Base-by-base conservation (phyloP, 106 monocot genomes). In the Narthecium ossifragum region DNA sequence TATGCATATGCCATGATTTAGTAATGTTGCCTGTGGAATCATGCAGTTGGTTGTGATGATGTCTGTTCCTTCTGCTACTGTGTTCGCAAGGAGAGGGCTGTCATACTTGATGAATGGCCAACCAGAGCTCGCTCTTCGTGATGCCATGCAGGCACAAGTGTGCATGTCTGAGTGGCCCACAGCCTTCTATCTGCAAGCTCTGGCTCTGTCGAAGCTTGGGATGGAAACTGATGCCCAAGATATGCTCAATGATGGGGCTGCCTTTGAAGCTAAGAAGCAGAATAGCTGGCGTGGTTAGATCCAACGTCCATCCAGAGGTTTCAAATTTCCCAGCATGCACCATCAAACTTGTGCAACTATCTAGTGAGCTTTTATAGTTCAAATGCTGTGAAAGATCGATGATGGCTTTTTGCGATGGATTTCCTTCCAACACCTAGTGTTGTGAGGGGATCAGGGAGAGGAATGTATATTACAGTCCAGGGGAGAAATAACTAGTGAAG, bases 181-280 rank as follows among this genome's bases (percentile, higher is more conserved):
- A 0, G 86, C 94, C 26, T 96, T 96, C 70, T 96, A 96, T 61
- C 62, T 96, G n/a, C 94, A 96, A 66, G 90, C 94, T 1, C 90
- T 96, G 39, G 94, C 94, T 22, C 80, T 96, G 32, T 96, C 90
- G 6, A 96, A 96, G 60, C 80, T 96, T 8, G 90, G 94, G 24
- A 96, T 96, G 94, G 94, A 96, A 55, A 96, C 77, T 5, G 90
- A 96, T 52, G 89, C 94, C 10, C 94, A 96, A 51, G 94, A 96
- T 29, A 96, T 96, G 94, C 90, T 96, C 25, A 96, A 86, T 8
- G 94, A 96, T n/a, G 94, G 94, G 2, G 86, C 94, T 31, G 73
- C 81, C 12, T 96, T 90, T 12, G 94, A 96, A 73, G 83, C 80
- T 20, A 90, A 90, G 64, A 90, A 76, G 62, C 90, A 80, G 18